Base-by-base conservation (phyloP, 2,329 filamentous ascomycete species). In the Calonectria fujianensis region DNA sequence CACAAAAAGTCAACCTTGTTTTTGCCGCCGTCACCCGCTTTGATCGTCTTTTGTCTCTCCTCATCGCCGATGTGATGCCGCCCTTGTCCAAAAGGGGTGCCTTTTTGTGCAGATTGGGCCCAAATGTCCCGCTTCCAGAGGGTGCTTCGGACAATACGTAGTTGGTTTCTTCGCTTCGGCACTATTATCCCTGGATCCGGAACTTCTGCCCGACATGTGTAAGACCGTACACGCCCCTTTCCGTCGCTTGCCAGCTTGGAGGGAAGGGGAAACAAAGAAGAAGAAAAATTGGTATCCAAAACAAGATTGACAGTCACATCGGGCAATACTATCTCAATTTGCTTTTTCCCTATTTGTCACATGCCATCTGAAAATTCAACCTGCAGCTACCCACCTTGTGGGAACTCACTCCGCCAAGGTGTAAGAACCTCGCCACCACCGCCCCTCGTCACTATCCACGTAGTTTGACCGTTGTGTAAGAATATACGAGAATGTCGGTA, bases 301-400 rank as follows among this genome's bases (percentile, higher is more conserved):
- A 48, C 45, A 48, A 48, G 57, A 39, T 41, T 14, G 20, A n/a
- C 24, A 41, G 27, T 11, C 24, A 41, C 57, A 39, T 41, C 39
- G 31, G 24, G 18, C 14, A 10, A 27, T 16, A 18, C 48, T 8
- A 51, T 27, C 29, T 24, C 27, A 48, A 52, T 45, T 45, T n/a
- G 13, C 54, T 31, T 57, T 45, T 52, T 39, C 50, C n/a, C 27
- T 39, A 20, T 37, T 61, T 39, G 64, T 68, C 70, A 64, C 65
- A 69, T 73, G 35, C 48, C 48, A 48, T 39, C 48, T 63, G n/a
- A 29, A 57, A 64, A 59, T 27, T 39, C 70, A 48, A 68, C 65
- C 35, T 35, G 32, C 65, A 52, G 35, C 29, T 59, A 63, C 31
- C 65, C 64, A 72, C 70, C 11, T 35, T 24, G 45, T 67, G 70